Evolutionary conservation across 2,329 filamentous ascomycete genomes (phyloP), one percentile per base, ranked within the genome.

Genomic region (Xylariaceae sp.): DNA sequence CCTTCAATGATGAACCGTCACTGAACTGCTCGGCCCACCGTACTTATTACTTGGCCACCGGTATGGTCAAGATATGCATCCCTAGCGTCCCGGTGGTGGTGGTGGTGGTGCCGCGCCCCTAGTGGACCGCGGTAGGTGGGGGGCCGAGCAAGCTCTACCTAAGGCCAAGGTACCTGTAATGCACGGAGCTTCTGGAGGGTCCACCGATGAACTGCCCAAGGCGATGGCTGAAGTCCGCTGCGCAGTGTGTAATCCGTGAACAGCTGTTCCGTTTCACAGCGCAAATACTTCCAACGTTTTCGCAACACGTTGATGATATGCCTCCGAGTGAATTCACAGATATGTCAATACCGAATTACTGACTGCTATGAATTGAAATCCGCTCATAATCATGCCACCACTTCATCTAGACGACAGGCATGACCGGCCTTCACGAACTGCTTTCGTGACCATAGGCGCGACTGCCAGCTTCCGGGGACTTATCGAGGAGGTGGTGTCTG

Each of bases 391-490:
- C 42, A 45, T 45, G 42, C 34, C 49, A 51, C 6, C 6, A 51
- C 23, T 51, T 5, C 10, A 49, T 35, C 37, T 23, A 3, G 7
- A 35, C 9, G 34, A 50, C 47, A 18, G 13, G 10, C 49, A 51
- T 30, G 37, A 34, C 11, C 35, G 37, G 42, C 58, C 62, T 18
- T 23, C 63, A 37, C 71, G 73, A 39, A 71, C 77, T 56, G 94
- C 90, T 72, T 89, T 99, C 65, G 88, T 97, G 57, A 97, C 94
- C 0, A 88, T 96, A 35, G 94, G 94, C 58, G 93, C 94, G 4
- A 99, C 93, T 0, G 92, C 92, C 13, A 84, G 88, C 17, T 99
- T 99, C 74, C 79, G 82, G 55, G 74, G 80, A 5, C 82, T 99
- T 1, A 82, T 96, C 58, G 75, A 80, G 49, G 83, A 87, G 37